These are phyloP conservation scores for Aegilops longissima DNA, from an alignment of 176 grass and related monocot genomes.

Conservation along the genomic window DNA sequence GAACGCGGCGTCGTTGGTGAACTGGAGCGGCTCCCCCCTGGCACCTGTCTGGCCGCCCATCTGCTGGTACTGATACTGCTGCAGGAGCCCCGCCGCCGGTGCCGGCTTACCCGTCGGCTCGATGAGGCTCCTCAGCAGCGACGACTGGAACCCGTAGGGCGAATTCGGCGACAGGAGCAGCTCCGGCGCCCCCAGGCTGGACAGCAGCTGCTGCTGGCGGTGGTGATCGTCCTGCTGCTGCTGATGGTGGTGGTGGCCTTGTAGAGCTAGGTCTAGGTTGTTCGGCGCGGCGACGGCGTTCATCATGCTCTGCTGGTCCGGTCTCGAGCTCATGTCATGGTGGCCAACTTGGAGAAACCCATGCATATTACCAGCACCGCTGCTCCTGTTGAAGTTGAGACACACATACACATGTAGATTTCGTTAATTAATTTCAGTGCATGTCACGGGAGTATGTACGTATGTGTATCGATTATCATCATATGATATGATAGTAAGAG, in stretches of 20 bases:
- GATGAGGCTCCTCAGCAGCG: slow-evolving; percentile 50
- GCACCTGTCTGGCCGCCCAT: slow-evolving; percentile 1
- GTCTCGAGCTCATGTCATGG: slow-evolving; percentile 35
- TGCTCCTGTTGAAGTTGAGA: background rate
- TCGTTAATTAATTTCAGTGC: background rate
- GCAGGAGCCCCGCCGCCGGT: slow-evolving; percentile 7
- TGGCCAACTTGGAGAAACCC: slow-evolving; percentile 40
- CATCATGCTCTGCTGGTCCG: slow-evolving; percentile 10
- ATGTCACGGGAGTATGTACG: background rate
- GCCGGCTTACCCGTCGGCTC: slow-evolving; percentile 21
- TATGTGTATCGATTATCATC: background rate
- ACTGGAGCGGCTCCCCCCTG: slow-evolving; percentile 44
- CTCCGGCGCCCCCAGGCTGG: slow-evolving; percentile 40
- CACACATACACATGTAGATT: background rate
- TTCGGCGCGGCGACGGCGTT: slow-evolving; percentile 14
- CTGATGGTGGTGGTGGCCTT: slow-evolving; percentile 28
- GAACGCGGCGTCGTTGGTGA: slow-evolving; percentile 50
- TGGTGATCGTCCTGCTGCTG: background rate
- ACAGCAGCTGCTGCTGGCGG: slow-evolving; percentile 40
- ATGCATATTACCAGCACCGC: slow-evolving; percentile 16
- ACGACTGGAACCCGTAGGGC: slow-evolving; percentile 26
- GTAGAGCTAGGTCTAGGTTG: slow-evolving; percentile 9
- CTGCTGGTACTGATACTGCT: slow-evolving; percentile 13
- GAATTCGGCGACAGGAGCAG: slow-evolving; percentile 50
- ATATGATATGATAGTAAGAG: background rate